Evolutionary conservation across 345 rosid species (phyloP), one percentile per base, ranked within the genome.

Genomic region (Ceriops zippeliana): DNA sequence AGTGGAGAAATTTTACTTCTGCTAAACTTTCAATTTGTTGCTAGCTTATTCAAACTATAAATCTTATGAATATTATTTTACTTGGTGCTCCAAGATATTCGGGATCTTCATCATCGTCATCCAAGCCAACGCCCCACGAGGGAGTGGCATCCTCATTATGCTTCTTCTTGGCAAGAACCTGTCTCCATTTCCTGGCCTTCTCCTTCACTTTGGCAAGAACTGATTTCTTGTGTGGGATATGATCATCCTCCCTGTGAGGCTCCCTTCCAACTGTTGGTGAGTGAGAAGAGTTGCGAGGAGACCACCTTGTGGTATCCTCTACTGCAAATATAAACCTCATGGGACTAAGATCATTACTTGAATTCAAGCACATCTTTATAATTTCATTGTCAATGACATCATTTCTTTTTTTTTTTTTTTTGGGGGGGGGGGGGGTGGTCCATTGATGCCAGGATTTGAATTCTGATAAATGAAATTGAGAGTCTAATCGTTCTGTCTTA

Each of bases 21-120:
- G 49, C 49, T 13, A 13, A 42, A 42, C 49, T 42, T 42, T 13
- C 49, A 42, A 42, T 42, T 42, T 42, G 49, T 42, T 42, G 16
- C 5, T 13, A 13, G 49, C 5, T 42, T 13, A 42, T 42, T 22
- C 58, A 47, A 46, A 37, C 13, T 5, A 15, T 7, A 70, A 35
- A 32, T n/a, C 16, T 42, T n/a, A 21, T 54, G 58, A 7, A 72
- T 38, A 38, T 0, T 0, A 52, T 63, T 31, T 69, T 86, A 90
- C 93, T 84, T 79, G 93, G 96, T 7, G 96, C 90, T 75, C 90
- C 93, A 60, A 85, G 81, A 54, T 84, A 81, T 70, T 90, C 93
- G 24, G 90, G 83, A 75, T 83, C 91, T 76, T 80, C 83, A 15
- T 79, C 78, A 20, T 76, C 83, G 2, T 86, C 80, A 22, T 80